Evolutionary conservation across 371 early-diverging fungal genomes (phyloP).

Genomic region (Chytridium lagenaria): DNA sequence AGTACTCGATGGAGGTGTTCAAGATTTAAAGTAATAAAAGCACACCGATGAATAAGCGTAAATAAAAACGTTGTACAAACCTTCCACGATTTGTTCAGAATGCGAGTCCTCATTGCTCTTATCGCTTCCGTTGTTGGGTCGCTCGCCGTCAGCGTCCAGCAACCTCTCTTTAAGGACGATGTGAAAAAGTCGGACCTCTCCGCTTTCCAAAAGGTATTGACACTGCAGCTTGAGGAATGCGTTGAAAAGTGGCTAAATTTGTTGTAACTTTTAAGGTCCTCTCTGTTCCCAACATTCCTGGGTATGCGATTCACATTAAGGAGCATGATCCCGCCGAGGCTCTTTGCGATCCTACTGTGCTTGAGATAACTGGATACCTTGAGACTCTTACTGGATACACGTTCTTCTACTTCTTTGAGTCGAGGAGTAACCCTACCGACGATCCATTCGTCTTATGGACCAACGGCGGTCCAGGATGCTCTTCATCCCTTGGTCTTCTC

Average conservation of each 20-base stretch:
- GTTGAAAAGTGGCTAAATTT: not conserved
- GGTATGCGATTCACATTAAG: not conserved
- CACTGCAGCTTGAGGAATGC: not conserved
- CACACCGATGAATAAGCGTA: no score
- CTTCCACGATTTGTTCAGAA: no score
- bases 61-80: no score
- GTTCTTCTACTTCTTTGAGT: slow-evolving; percentile 93
- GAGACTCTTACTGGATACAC: slow-evolving; percentile 39
- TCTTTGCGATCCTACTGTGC: not conserved
- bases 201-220: not conserved
- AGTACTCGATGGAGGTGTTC: slow-evolving; percentile 43
- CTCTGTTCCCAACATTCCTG: not conserved
- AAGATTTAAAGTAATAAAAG: slow-evolving; percentile 28
- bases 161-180: not conserved
- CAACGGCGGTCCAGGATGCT: slow-evolving; percentile 81
- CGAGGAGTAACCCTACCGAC: slow-evolving; percentile 68
- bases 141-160: not conserved
- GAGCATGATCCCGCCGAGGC: not conserved
- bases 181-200: not conserved
- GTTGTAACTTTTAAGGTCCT: no score
- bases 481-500: slow-evolving; percentile 79
- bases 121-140: not conserved
- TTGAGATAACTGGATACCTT: slow-evolving; percentile 33
- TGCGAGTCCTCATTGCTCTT: not conserved
- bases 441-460: slow-evolving; percentile 85